Percentiles rank a stretch among this genome's conserved stretches.
These are phyloP conservation scores for Fusarium siculi DNA, from an alignment of 2,329 filamentous ascomycete genomes.

Conservation along the genomic window DNA sequence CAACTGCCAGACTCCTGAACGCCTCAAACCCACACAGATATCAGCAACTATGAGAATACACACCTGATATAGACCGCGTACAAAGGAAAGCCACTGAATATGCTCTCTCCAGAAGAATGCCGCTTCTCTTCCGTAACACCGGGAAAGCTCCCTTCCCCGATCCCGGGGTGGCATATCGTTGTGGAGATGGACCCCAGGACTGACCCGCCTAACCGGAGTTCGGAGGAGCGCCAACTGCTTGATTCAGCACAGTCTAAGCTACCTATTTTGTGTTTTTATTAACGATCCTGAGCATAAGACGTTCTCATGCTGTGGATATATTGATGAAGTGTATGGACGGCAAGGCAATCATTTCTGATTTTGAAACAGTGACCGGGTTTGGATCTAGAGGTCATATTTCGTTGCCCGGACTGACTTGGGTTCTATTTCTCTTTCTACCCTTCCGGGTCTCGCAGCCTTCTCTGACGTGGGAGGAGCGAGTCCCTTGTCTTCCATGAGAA, in stretches of 20 bases:
- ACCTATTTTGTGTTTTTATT: constrained; percentile 18
- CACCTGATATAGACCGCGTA: neutral
- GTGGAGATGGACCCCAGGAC: constrained; percentile 28
- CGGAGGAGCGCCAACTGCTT: constrained; percentile 36
- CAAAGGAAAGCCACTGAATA: neutral
- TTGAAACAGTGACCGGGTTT: neutral
- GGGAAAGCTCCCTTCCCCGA: constrained; percentile 35
- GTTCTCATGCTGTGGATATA: neutral
- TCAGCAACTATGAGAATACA: neutral
- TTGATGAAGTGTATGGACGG: neutral
- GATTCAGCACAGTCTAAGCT: constrained; percentile 21
- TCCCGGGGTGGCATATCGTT: constrained; percentile 38
- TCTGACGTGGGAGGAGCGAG: constrained; percentile 6
- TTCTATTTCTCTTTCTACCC: neutral
- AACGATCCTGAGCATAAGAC: constrained; percentile 8
- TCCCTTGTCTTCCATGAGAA: constrained; percentile 12
- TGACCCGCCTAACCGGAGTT: constrained; percentile 41
- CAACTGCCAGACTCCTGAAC: neutral
- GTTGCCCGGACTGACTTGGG: constrained; percentile 21
- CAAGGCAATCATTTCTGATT: neutral
- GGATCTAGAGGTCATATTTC: neutral
- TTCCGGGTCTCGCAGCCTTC: constrained; percentile 24
- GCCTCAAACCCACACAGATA: neutral
- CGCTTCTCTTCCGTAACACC: constrained; percentile 34
- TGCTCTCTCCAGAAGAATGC: neutral